Percentiles rank a stretch among this genome's conserved stretches.
These are phyloP conservation scores for Hypoxylon sp. DNA, from an alignment of 2,329 filamentous ascomycete species.

Conservation along the genomic window DNA sequence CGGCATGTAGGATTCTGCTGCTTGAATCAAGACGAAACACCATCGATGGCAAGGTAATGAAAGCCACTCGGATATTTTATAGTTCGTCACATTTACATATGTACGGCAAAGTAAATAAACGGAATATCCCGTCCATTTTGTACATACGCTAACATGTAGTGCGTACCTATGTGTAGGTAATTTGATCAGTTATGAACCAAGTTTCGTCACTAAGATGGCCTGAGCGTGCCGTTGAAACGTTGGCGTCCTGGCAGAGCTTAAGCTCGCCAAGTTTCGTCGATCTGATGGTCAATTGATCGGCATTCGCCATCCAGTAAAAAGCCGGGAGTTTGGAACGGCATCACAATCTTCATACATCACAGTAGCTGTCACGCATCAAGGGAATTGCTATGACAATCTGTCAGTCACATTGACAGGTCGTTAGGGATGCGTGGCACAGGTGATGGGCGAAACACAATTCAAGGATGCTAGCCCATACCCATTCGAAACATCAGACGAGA, in stretches of 20 bases:
- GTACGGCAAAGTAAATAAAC: constrained; percentile 2
- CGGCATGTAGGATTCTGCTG: neutral
- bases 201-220: constrained; percentile 20
- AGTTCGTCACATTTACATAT: constrained; percentile 17
- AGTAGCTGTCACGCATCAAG: constrained; percentile 22
- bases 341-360: constrained; percentile 22
- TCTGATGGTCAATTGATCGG: constrained; percentile 30
- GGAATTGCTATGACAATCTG: constrained; percentile 25
- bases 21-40: neutral
- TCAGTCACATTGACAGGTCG: constrained; percentile 20
- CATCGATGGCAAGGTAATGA: constrained; percentile 1
- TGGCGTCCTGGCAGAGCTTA: constrained; percentile 32
- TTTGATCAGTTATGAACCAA: constrained; percentile 12
- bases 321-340: constrained; percentile 15
- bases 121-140: constrained; percentile 19
- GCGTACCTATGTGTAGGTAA: neutral
- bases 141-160: constrained; percentile 4
- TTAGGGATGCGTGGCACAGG: constrained; percentile 5
- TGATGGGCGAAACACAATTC: constrained; percentile 13
- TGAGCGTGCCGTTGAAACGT: constrained; percentile 39
- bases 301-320: constrained; percentile 29
- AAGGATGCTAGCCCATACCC: constrained; percentile 5
- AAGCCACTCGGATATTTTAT: constrained; percentile 17
- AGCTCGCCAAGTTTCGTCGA: constrained; percentile 29
- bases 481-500: neutral